Evolutionary conservation across 768 basidiomycete species (phyloP).

Genomic region (Hortiboletus flavorubellus): DNA sequence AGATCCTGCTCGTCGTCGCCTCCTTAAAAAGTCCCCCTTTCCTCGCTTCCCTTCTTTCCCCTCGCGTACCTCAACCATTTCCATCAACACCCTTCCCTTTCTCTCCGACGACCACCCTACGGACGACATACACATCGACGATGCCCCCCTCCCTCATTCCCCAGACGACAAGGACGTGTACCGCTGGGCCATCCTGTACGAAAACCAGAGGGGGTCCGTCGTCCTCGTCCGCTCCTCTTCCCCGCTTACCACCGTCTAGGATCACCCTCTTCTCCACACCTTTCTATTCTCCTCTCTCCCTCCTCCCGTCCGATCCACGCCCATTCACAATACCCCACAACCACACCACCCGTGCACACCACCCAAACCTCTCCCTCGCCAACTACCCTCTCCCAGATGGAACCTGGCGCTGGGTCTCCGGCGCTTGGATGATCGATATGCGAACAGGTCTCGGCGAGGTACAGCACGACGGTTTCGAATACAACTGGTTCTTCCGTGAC

Average conservation of each 20-base stretch:
- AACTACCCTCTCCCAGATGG: slow-evolving; percentile 78
- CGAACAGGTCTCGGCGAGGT: slow-evolving; percentile 69
- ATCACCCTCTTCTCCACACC: slow-evolving; percentile 69
- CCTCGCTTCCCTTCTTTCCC: slow-evolving; percentile 32
- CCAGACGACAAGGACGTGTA: slow-evolving; percentile 49
- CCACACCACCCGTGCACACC: slow-evolving; percentile 38
- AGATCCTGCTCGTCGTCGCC: slow-evolving; percentile 46
- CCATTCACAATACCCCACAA: slow-evolving; percentile 63
- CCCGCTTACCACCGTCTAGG: slow-evolving; percentile 30
- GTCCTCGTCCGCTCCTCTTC: background rate
- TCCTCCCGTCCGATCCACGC: slow-evolving; percentile 70
- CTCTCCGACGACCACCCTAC: background rate
- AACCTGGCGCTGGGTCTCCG: slow-evolving; percentile 78
- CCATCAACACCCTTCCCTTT: background rate
- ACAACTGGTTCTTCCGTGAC: slow-evolving; percentile 73
- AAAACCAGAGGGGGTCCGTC: slow-evolving; percentile 78
- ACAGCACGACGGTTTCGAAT: slow-evolving; percentile 82
- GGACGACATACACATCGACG: slow-evolving; percentile 34
- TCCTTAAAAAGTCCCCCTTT: slow-evolving; percentile 37
- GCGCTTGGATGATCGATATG: slow-evolving; percentile 88
- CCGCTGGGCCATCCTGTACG: slow-evolving; percentile 76
- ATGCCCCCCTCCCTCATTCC: slow-evolving; percentile 17
- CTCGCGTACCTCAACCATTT: slow-evolving; percentile 15
- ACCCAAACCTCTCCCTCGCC: slow-evolving; percentile 54
- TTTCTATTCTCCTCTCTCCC: slow-evolving; percentile 65